Evolutionary conservation across 2,329 filamentous ascomycete genomes (phyloP).

Genomic region (Arthrobotrys iridis): DNA sequence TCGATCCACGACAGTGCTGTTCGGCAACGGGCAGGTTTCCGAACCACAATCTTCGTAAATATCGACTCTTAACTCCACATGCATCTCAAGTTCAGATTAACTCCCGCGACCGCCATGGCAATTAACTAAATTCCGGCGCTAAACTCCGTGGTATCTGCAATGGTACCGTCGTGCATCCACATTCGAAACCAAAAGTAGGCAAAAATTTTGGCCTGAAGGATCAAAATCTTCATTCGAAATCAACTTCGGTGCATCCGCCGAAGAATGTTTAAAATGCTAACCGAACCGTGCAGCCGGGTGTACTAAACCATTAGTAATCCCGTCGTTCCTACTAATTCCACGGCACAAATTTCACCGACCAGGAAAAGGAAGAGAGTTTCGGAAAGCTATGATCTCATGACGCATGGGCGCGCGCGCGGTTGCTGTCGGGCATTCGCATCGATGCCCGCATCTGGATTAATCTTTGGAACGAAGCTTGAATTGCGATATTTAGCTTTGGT

Average conservation of each 20-base stretch:
- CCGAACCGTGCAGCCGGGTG: slow-evolving; percentile 1
- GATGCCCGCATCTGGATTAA: slow-evolving; percentile 19
- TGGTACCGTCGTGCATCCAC: neutral
- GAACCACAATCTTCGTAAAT: neutral
- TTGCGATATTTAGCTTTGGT: slow-evolving; percentile 30
- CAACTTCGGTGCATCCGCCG: neutral
- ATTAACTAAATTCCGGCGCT: slow-evolving; percentile 22
- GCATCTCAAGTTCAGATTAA: neutral
- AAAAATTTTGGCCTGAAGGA: neutral
- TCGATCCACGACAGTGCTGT: neutral
- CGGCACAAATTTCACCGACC: slow-evolving; percentile 53
- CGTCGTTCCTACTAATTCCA: slow-evolving; percentile 24
- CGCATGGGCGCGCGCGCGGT: too few relatives aligned
- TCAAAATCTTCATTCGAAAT: neutral
- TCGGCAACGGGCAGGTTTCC: too few relatives aligned
- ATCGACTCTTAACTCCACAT: slow-evolving; percentile 18
- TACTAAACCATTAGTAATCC: slow-evolving; percentile 20
- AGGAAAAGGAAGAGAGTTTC: neutral
- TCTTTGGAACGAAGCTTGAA: neutral
- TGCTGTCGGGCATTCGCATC: slow-evolving; percentile 18
- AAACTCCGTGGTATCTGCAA: slow-evolving; percentile 20
- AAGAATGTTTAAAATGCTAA: slow-evolving; percentile 1
- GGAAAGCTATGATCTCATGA: neutral
- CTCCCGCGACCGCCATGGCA: neutral
- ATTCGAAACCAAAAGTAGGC: neutral